Conservation (phyloP, 2,329 filamentous ascomycete species). For the Colletotrichum sp. region DNA sequence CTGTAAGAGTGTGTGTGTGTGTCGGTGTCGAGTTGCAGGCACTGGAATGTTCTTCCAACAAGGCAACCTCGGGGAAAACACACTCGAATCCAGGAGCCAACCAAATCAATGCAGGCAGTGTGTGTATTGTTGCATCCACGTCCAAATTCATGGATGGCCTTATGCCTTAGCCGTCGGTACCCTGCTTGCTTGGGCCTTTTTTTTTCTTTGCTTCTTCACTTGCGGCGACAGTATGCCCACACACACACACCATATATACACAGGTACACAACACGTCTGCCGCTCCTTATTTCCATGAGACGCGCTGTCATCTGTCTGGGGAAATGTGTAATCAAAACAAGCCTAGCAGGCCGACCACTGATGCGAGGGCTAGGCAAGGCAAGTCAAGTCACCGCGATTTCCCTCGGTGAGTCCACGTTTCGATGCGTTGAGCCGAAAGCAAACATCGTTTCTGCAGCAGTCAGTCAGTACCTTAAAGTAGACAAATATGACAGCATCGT, state of each 20-base stretch:
- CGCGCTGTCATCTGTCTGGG: background rate
- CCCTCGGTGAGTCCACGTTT: background rate
- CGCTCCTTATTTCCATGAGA: constrained; percentile 3
- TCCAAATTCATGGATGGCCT: background rate
- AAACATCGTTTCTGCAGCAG: background rate
- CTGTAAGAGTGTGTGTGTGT: background rate
- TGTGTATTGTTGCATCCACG: background rate
- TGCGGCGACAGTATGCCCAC: constrained; percentile 2
- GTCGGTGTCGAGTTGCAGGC: background rate
- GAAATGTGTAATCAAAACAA: constrained; percentile 5
- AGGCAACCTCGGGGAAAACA: background rate
- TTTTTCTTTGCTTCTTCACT: background rate
- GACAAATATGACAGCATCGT: background rate
- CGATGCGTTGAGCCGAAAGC: background rate
- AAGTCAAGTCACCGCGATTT: background rate
- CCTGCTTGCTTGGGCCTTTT: background rate
- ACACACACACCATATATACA: background rate
- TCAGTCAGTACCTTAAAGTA: background rate
- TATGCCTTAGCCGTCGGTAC: background rate
- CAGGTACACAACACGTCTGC: background rate
- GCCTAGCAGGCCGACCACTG: background rate
- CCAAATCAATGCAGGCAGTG: background rate
- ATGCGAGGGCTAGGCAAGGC: background rate
- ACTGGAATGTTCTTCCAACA: background rate
- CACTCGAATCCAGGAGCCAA: background rate